Evolutionary conservation across 768 basidiomycete species (phyloP).

Genomic region (Leccinum boreale): DNA sequence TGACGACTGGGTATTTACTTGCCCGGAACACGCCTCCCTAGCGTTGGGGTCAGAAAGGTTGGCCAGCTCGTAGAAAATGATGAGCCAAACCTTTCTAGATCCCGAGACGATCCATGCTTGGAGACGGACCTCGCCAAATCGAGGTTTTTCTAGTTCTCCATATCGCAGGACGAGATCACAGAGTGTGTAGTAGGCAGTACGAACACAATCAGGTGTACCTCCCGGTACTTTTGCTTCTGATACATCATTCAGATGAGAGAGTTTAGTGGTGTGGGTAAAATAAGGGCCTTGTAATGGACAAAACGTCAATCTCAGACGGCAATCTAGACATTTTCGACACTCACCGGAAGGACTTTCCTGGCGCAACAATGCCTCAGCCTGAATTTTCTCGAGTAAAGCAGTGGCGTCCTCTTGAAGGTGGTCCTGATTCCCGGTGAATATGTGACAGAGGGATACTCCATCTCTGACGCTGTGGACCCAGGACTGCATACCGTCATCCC

Average conservation of each 20-base stretch:
- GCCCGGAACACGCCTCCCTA: constrained; percentile 28
- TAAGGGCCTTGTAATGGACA: constrained; percentile 23
- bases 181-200: constrained; percentile 26
- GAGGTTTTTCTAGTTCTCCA: constrained; percentile 31
- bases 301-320: constrained; percentile 3
- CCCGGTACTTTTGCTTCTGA: constrained; percentile 19
- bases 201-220: constrained; percentile 23
- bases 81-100: constrained; percentile 30
- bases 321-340: constrained; percentile 1
- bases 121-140: constrained; percentile 34
- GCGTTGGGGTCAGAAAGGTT: background rate
- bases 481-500: constrained; percentile 33
- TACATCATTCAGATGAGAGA: constrained; percentile 11
- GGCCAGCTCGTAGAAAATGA: background rate
- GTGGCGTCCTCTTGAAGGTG: constrained; percentile 39
- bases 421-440: constrained; percentile 49
- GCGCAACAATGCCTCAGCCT: constrained; percentile 29
- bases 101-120: constrained; percentile 44
- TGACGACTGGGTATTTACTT: constrained; percentile 14
- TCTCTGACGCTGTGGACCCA: constrained; percentile 22
- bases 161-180: constrained; percentile 32
- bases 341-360: constrained; percentile 21
- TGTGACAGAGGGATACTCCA: constrained; percentile 34
- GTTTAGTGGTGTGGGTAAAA: constrained; percentile 20
- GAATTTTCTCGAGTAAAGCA: constrained; percentile 37